phyloP scores from a whole-genome alignment of 176 grass and related monocot species.

The Themeda triandra region DNA sequence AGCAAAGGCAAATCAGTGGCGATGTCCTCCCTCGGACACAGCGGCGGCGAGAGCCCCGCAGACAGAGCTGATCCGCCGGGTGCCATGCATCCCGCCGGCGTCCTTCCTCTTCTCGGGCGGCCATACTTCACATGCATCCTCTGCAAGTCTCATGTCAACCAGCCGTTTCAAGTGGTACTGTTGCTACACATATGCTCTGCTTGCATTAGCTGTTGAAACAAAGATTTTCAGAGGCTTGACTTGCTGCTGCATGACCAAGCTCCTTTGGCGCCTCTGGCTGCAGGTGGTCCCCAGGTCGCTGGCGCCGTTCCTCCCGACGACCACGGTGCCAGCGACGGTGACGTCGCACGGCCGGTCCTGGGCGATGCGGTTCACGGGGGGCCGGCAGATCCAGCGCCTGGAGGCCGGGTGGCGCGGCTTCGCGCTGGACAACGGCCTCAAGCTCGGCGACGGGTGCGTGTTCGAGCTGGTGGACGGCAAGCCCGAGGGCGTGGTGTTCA shows the following conservation, averaged over 20 bases:
- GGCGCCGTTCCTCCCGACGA: slow-evolving; percentile 24
- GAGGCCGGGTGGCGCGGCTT: slow-evolving; percentile 38
- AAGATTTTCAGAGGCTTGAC: no score
- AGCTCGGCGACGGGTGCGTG: slow-evolving; percentile 42
- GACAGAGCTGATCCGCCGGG: neutral
- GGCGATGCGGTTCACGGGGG: slow-evolving; percentile 40
- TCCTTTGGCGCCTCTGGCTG: neutral
- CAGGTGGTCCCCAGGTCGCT: slow-evolving; percentile 40
- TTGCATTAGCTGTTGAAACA: neutral
- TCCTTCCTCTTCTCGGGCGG: slow-evolving; percentile 32
- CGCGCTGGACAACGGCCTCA: slow-evolving; percentile 30
- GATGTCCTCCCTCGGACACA: neutral
- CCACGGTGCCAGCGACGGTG: neutral
- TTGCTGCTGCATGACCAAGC: neutral
- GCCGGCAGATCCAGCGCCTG: slow-evolving; percentile 14
- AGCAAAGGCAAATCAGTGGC: neutral
- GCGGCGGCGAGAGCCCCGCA: neutral
- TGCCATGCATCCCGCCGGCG: neutral
- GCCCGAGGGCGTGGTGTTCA: slow-evolving; percentile 27
- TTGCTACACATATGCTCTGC: neutral
- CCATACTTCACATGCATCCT: slow-evolving; percentile 46
- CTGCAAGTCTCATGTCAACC: slow-evolving; percentile 19
- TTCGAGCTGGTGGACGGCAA: slow-evolving; percentile 38
- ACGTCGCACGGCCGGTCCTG: slow-evolving; percentile 18
- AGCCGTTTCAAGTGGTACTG: slow-evolving; percentile 46